phyloP scores from a whole-genome alignment of 495 filamentous ascomycete genomes.

The Chaetomium tenue region DNA sequence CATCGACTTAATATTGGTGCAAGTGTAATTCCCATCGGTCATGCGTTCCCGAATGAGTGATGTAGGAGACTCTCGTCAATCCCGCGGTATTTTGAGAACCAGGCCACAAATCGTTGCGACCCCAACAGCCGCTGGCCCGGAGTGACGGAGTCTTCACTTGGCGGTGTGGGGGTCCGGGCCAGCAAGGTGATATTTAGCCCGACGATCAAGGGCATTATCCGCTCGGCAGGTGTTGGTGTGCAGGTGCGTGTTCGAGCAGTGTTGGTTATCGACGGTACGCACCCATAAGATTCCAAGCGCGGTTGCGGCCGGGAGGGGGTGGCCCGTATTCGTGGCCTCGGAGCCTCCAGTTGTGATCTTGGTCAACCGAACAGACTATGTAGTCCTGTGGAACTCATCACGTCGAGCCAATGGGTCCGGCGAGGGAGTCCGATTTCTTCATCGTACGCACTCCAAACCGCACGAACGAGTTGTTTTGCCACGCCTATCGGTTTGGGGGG shows the following conservation, averaged over 20 bases:
- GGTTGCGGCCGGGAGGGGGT: not conserved
- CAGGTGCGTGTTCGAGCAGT: not conserved
- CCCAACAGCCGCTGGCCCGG: not conserved
- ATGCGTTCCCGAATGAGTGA: too few relatives aligned
- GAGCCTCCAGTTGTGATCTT: not conserved
- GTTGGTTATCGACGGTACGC: not conserved
- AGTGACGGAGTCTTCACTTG: not conserved
- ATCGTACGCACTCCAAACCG: slow-evolving; percentile 38
- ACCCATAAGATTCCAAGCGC: too few relatives aligned
- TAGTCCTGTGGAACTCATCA: slow-evolving; percentile 36
- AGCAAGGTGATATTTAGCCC: too few relatives aligned
- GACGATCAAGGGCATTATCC: not conserved
- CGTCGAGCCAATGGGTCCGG: slow-evolving; percentile 39
- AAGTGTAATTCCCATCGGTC: too few relatives aligned
- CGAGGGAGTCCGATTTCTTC: slow-evolving; percentile 32
- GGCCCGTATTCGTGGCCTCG: not conserved
- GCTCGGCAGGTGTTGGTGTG: not conserved
- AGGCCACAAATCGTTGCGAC: not conserved
- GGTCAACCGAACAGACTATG: slow-evolving; percentile 37
- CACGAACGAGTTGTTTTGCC: slow-evolving; percentile 35
- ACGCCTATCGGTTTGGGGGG: slow-evolving; percentile 38
- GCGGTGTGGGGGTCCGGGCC: not conserved
- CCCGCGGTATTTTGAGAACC: not conserved
- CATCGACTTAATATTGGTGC: too few relatives aligned
- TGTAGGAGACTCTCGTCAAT: too few relatives aligned